Conservation (phyloP, 2,329 filamentous ascomycete genomes). For the Cytospora piceicola region DNA sequence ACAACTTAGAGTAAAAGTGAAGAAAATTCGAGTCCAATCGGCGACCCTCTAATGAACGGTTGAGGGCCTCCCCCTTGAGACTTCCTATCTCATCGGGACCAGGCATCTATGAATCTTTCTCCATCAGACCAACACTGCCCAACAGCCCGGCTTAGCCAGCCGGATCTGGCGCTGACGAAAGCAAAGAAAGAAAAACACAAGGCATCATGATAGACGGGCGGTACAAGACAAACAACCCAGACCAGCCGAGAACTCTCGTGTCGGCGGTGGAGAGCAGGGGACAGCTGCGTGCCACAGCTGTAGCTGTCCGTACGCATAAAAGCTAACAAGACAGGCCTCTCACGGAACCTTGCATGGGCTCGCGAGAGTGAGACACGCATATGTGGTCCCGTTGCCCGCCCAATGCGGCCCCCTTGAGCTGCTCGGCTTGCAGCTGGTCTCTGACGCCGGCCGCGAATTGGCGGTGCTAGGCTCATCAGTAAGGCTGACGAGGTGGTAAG, state of each 20-base stretch:
- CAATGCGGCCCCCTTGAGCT: slow-evolving; percentile 10
- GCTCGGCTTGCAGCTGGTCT: slow-evolving; percentile 20
- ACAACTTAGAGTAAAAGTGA: background rate
- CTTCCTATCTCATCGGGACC: slow-evolving; percentile 21
- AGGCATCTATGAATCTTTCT: slow-evolving; percentile 11
- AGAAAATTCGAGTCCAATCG: slow-evolving; percentile 7
- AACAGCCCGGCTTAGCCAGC: background rate
- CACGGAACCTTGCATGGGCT: slow-evolving; percentile 18
- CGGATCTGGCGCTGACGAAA: slow-evolving; percentile 22
- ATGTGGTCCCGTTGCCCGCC: slow-evolving; percentile 12
- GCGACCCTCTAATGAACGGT: background rate
- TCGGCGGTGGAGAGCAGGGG: slow-evolving; percentile 6
- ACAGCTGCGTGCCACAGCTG: slow-evolving; percentile 21
- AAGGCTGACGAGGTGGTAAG: slow-evolving; percentile 13
- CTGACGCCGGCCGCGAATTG: slow-evolving; percentile 8
- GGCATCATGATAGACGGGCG: slow-evolving; percentile 16
- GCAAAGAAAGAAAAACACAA: slow-evolving; percentile 3
- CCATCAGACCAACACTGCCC: background rate
- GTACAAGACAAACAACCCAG: background rate
- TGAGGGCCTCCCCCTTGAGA: background rate
- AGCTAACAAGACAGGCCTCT: slow-evolving; percentile 1
- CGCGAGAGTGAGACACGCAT: slow-evolving; percentile 15
- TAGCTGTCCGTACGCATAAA: slow-evolving; percentile 15
- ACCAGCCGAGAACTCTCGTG: slow-evolving; percentile 18
- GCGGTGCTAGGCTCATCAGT: slow-evolving; percentile 11